Base-by-base conservation (phyloP, 2,329 filamentous ascomycete genomes). In the Trichophyton verrucosum region DNA sequence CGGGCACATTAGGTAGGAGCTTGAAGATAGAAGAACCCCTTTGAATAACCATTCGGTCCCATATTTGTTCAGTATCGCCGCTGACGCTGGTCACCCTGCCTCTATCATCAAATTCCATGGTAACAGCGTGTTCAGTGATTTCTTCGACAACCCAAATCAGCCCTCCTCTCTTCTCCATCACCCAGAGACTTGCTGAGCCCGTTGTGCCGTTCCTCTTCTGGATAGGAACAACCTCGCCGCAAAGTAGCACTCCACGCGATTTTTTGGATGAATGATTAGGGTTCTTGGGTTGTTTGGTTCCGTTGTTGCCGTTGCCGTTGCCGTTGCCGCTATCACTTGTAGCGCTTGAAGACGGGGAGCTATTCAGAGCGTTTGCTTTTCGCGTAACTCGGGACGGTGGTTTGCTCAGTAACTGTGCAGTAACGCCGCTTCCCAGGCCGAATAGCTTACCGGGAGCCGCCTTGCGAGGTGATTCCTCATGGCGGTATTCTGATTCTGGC, bases 121-220 rank as follows among this genome's bases (percentile, higher is more conserved):
- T 82, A 3, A 89, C 91, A 44, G 94, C 86, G 71, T 99, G 91
- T 74, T 99, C 94, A 60, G 92, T 89, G 63, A 99, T 97, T 74
- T 99, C 94, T 72, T 99, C 94, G 1, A 99, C 76, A 7, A 99
- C 94, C 94, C 94, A 99, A 63, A 99, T 97, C 62, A 99, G 76
- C 8, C 92, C 91, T 59, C 90, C 86, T 57, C 87, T 84, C 74
- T 99, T 99, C 74, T 99, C 94, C 77, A 99, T 99, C 2, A 99
- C 94, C 94, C 94, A 99, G 44, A 99, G 77, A 74, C 91, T 97
- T 42, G 94, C 94, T 61, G 94, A 91, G 1, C 94, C 94, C 3
- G 87, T 92, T 9, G 87, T 83, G 3, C 94, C 94, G 68, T 99
- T 96, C 63, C 94, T 85, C 75, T 97, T 99, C 72, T 91, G 88